Evolutionary conservation across 1,139 yeast species (phyloP).

Genomic region (Pichia sp.): DNA sequence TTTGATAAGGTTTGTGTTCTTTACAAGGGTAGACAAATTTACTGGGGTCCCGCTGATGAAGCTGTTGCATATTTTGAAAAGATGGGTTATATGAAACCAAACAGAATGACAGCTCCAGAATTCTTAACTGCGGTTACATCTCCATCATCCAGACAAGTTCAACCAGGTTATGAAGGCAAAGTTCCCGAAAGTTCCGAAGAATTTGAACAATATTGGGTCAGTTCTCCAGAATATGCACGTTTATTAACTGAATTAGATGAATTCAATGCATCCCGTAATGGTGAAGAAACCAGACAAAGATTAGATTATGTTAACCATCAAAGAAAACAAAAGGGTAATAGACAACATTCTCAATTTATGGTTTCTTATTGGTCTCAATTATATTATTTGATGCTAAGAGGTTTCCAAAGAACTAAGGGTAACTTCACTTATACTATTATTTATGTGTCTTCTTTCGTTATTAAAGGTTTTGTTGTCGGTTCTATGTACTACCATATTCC

Average conservation of each 20-base stretch:
- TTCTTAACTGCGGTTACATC: slow-evolving; percentile 42
- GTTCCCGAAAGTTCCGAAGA: slow-evolving; percentile 36
- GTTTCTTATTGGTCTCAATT: slow-evolving; percentile 40
- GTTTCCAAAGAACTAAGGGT: slow-evolving; percentile 38
- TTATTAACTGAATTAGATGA: slow-evolving; percentile 29
- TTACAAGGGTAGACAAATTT: slow-evolving; percentile 74
- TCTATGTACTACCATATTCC: slow-evolving; percentile 36
- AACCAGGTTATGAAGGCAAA: slow-evolving; percentile 42
- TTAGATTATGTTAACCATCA: slow-evolving; percentile 29
- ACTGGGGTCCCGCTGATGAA: slow-evolving; percentile 51
- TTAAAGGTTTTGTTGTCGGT: slow-evolving; percentile 37
- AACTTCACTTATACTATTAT: slow-evolving; percentile 36
- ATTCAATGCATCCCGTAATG: slow-evolving; percentile 19
- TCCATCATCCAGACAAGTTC: slow-evolving; percentile 40
- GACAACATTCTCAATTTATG: slow-evolving; percentile 37
- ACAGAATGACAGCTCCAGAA: slow-evolving; percentile 74
- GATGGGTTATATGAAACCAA: slow-evolving; percentile 66
- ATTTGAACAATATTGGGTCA: slow-evolving; percentile 42
- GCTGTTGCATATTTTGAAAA: slow-evolving; percentile 56
- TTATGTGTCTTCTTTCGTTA: slow-evolving; percentile 38
- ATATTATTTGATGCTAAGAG: slow-evolving; percentile 38
- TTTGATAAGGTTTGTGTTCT: slow-evolving; percentile 69
- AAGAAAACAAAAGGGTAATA: slow-evolving; percentile 34
- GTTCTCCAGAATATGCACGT: slow-evolving; percentile 32
- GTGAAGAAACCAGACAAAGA: slow-evolving; percentile 31